Evolutionary conservation across 176 grass and related monocot genomes (phyloP).

Genomic region (Triticum dicoccoides): DNA sequence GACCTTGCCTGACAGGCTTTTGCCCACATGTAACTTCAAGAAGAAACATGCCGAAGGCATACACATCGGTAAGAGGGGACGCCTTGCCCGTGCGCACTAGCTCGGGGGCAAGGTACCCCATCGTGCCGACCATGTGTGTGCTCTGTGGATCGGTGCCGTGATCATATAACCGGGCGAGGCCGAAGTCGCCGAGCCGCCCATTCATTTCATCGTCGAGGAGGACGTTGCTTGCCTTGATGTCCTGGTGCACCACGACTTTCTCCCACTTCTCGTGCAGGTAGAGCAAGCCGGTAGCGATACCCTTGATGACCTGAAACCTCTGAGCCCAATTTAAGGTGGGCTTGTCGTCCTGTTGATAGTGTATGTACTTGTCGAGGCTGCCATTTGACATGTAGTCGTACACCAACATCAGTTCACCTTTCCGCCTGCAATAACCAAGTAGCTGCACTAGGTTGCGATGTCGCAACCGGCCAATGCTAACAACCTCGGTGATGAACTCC

Average conservation of each 20-base stretch:
- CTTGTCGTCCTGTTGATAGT: not conserved
- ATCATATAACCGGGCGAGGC: not conserved
- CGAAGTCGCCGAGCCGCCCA: not conserved
- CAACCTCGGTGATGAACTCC: slow-evolving; percentile 34
- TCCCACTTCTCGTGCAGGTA: slow-evolving; percentile 40
- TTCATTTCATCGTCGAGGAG: not conserved
- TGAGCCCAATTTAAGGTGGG: slow-evolving; percentile 4
- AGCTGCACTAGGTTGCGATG: not conserved
- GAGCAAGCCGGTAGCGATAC: slow-evolving; percentile 20
- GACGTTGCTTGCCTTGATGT: slow-evolving; percentile 5
- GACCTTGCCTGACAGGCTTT: not conserved
- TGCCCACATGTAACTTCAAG: not conserved
- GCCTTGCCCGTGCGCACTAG: slow-evolving; percentile 8
- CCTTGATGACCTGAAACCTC: slow-evolving; percentile 28
- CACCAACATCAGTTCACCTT: slow-evolving; percentile 35
- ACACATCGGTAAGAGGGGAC: not conserved
- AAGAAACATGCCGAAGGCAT: slow-evolving; percentile 2
- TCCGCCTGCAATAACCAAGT: slow-evolving; percentile 39
- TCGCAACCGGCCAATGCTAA: not conserved
- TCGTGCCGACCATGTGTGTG: not conserved
- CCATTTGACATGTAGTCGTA: slow-evolving; percentile 48
- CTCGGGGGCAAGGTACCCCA: slow-evolving; percentile 24
- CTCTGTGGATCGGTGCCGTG: not conserved
- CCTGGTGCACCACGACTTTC: slow-evolving; percentile 22
- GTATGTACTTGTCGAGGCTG: slow-evolving; percentile 30